Conservation (phyloP, 129 eudicot genomes). For the Logfia minima region DNA sequence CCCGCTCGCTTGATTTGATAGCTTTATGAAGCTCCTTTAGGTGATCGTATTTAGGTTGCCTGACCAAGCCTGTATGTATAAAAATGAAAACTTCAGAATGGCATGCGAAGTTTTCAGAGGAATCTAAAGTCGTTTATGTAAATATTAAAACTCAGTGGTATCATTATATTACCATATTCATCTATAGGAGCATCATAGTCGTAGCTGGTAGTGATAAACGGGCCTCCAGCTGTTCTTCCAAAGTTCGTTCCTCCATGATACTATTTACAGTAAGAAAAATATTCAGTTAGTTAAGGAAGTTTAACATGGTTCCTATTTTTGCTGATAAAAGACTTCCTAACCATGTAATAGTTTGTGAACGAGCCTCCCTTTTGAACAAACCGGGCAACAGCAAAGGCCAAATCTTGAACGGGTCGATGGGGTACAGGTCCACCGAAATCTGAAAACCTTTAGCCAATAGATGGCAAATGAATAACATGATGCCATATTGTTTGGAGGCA, state of each 20-base stretch:
- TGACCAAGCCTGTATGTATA: constrained; percentile 53
- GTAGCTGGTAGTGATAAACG: constrained; percentile 97
- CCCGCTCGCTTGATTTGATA: constrained; percentile 63
- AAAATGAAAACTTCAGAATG: not conserved
- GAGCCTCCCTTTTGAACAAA: constrained; percentile 95
- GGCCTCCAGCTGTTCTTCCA: constrained; percentile 99
- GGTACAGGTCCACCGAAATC: constrained; percentile 77
- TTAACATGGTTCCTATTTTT: not conserved
- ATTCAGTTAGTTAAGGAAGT: not conserved
- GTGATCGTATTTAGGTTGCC: constrained; percentile 82
- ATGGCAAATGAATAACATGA: constrained; percentile 6
- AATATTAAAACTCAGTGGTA: not conserved
- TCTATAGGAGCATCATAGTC: constrained; percentile 99
- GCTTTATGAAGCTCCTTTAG: constrained; percentile 75
- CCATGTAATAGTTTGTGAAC: constrained; percentile 92
- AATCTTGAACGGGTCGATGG: constrained; percentile 85
- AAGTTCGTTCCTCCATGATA: constrained; percentile 98
- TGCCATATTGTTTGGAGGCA: not conserved
- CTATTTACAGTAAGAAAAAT: constrained; percentile 30
- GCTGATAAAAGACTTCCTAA: constrained; percentile 21
- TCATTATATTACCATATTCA: constrained; percentile 69
- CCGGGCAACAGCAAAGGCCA: constrained; percentile 87
- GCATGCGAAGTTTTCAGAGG: not conserved
- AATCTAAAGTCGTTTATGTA: not conserved
- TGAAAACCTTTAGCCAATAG: constrained; percentile 57